Base-by-base conservation (phyloP, 345 rosid species). In the Melastoma malabathricum region DNA sequence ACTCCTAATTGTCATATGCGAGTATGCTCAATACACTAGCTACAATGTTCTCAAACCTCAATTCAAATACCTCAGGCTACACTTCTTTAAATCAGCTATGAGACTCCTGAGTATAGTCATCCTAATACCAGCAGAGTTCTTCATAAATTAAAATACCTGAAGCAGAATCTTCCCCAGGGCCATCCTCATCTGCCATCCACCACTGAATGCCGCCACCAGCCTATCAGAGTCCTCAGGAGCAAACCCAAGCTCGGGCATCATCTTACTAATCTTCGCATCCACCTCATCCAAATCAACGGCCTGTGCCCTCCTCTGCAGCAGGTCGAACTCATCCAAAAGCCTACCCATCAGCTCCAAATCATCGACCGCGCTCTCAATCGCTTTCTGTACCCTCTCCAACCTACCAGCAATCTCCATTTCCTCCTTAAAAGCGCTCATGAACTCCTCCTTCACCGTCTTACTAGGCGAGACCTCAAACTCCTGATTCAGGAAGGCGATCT, bases 141-240 rank as follows among this genome's bases (percentile, higher is more conserved):
- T 23, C 5, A 18, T 20, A 29, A 29, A 29, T 29, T 4, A 25
- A 6, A 50, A 44, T 73, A 86, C 98, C 98, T 90, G 96, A 68
- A 90, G 71, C 69, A 90, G 67, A 58, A 90, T 90, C 82, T 90
- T 90, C 53, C 98, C 98, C 49, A 90, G 92, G 10, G 94, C 86
- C 80, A 90, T 90, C 71, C 98, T 83, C 98, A 90, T 90, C 70
- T 90, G 96, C 98, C 98, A 90, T 8, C 98, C 98, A 56, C 98
- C 69, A 48, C 98, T 90, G 60, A 86, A 90, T 0, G 92, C 80
- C 6, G 96, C 98, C 10, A 90, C 98, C 64, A 90, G 75, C 72
- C 98, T 80, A 71, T 86, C 96, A 0, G 82, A 76, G 67, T 90
- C 98, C 71, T 90, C 96, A 0, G 70, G 60, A 1, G 75, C 52